phyloP scores from a whole-genome alignment of 352 stramenopile genomes.

The Pythium aphanidermatum region DNA sequence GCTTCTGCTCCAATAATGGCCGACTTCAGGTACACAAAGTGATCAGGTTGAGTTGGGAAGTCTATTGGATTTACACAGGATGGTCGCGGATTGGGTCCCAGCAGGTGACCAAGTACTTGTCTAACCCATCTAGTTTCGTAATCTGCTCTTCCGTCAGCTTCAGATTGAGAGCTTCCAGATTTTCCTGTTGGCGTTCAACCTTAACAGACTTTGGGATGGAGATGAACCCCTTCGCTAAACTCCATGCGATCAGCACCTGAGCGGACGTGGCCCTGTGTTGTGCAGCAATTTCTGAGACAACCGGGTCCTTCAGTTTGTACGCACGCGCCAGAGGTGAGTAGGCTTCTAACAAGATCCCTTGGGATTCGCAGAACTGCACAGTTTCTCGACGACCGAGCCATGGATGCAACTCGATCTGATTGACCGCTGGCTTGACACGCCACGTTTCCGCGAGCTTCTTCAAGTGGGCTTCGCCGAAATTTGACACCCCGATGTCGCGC shows the following conservation, averaged over 20 bases:
- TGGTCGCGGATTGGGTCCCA: slow-evolving; percentile 26
- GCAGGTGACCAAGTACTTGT: slow-evolving; percentile 15
- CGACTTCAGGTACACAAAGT: too few species aligned
- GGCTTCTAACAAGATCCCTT: slow-evolving; percentile 21
- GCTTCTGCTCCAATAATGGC: too few species aligned
- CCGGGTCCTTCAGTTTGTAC: slow-evolving; percentile 17
- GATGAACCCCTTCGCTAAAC: slow-evolving; percentile 25
- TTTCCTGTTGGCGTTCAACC: slow-evolving; percentile 24
- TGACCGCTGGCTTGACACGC: slow-evolving; percentile 32
- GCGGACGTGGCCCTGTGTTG: slow-evolving; percentile 15
- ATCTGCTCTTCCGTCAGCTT: slow-evolving; percentile 18
- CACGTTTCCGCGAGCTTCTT: slow-evolving; percentile 41
- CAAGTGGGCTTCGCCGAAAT: slow-evolving; percentile 68
- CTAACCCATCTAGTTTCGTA: slow-evolving; percentile 17
- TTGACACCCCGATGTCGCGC: slow-evolving; percentile 69
- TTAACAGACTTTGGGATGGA: slow-evolving; percentile 39
- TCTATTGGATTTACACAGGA: slow-evolving; percentile 8
- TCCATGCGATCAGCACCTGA: slow-evolving; percentile 33
- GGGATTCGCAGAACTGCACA: slow-evolving; percentile 28
- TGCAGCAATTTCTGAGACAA: slow-evolving; percentile 19
- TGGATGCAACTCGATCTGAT: slow-evolving; percentile 53
- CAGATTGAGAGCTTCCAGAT: slow-evolving; percentile 20
- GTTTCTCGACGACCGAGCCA: slow-evolving; percentile 36
- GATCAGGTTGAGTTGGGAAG: neutral
- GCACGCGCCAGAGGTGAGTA: slow-evolving; percentile 28